These are phyloP conservation scores for Fusarium incarnatum DNA, from an alignment of 2,329 filamentous ascomycete genomes.

Conservation along the genomic window DNA sequence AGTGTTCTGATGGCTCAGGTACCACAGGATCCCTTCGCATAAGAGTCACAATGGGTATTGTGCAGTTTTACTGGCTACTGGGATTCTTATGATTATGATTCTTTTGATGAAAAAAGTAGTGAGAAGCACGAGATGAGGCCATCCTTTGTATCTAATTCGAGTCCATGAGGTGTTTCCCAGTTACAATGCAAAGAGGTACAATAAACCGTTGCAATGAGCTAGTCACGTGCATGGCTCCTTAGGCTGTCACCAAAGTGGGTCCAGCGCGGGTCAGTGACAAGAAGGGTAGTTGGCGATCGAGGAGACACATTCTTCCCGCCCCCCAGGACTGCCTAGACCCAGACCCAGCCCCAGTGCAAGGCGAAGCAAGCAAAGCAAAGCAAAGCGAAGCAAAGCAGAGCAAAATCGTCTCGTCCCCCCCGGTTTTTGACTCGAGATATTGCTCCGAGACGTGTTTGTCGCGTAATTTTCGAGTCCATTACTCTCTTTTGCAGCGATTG, in stretches of 20 bases:
- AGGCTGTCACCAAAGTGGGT: conserved; percentile 49
- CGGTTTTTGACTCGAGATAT: conserved; percentile 46
- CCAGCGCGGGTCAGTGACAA: conserved; percentile 44
- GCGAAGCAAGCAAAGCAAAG: conserved; percentile 37
- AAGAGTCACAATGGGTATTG: background rate
- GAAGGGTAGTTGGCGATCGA: conserved; percentile 50
- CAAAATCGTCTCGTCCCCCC: conserved; percentile 38
- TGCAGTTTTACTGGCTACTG: background rate
- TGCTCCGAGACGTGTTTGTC: conserved; percentile 39
- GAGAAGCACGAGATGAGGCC: background rate
- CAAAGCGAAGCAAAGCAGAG: conserved; percentile 31
- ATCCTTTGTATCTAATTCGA: background rate
- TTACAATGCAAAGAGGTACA: conserved; percentile 1
- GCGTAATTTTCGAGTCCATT: conserved; percentile 41
- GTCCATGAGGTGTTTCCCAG: background rate
- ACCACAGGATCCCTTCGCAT: background rate
- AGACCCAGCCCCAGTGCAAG: conserved; percentile 30
- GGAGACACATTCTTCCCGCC: conserved; percentile 55
- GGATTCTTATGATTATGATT: background rate
- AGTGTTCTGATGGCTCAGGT: background rate
- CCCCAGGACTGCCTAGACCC: conserved; percentile 44
- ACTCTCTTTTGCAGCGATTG: conserved; percentile 43
- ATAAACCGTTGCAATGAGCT: conserved; percentile 1
- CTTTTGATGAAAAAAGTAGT: background rate
- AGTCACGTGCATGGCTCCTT: conserved; percentile 51